Percentiles rank a stretch among this genome's conserved stretches.
phyloP scores from a whole-genome alignment of 371 early-diverging fungal species.

The Mortierella sp. region DNA sequence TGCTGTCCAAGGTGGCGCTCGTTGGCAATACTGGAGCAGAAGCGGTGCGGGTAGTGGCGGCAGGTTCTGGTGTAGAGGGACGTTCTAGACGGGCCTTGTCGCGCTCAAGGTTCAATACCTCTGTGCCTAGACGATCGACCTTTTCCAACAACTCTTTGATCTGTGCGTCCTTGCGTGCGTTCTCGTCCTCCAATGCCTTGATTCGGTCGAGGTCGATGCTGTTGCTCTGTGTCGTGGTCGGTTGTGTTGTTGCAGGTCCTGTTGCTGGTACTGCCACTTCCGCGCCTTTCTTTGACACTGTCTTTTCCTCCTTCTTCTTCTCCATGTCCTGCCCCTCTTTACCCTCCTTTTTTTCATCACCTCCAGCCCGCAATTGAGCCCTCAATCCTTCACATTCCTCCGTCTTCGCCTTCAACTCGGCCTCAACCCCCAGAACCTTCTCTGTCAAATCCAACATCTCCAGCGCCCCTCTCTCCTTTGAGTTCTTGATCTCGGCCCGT shows the following conservation, averaged over 20 bases:
- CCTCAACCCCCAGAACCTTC: conserved; percentile 33
- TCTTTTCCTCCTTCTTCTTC: background rate
- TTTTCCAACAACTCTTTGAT: conserved; percentile 37
- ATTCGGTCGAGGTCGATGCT: conserved; percentile 1
- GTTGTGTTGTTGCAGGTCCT: background rate
- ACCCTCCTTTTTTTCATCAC: background rate
- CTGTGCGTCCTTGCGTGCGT: conserved; percentile 31
- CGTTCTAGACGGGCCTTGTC: conserved; percentile 33
- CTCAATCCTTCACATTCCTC: conserved; percentile 32
- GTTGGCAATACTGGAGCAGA: background rate
- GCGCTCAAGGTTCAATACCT: conserved; percentile 38
- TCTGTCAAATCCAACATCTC: conserved; percentile 20
- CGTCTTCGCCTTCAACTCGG: conserved; percentile 31
- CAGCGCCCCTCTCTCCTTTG: conserved; percentile 14
- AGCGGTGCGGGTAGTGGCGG: background rate
- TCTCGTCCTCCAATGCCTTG: conserved; percentile 25
- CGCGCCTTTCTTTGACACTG: background rate
- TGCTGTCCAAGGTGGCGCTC: conserved; percentile 16
- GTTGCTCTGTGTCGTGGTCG: background rate
- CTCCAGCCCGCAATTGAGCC: conserved; percentile 14
- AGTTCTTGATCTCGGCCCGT: conserved; percentile 23
- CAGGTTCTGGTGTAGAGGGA: conserved; percentile 14
- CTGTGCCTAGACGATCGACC: conserved; percentile 32
- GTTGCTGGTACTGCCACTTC: background rate
- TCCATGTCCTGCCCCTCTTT: background rate